Evolutionary conservation across 805 yeast genomes (phyloP), one percentile per base, ranked within the genome.

Genomic region (Metschnikowia arizonensis): DNA sequence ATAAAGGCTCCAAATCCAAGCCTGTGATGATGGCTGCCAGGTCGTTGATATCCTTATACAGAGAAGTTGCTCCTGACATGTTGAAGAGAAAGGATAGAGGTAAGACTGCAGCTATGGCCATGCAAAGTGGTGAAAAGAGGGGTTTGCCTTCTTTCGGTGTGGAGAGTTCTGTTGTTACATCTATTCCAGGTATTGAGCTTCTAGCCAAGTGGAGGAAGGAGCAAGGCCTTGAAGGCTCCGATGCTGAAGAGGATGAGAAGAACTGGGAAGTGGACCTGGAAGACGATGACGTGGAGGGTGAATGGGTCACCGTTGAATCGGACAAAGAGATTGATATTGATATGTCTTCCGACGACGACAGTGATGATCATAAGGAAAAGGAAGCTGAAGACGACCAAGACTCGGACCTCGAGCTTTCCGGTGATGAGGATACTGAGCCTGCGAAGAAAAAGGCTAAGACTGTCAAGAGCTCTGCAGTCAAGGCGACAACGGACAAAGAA

Each of bases 21-120:
- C 81, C 96, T 11, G 99, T 93, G 24, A 82, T 83, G 72, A 86
- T 84, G 81, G 99, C 98, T 39, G 97, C 99, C 1, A 80, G 95
- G 56, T 79, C 93, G 4, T 76, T 93, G 66, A 80, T 93, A 47
- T 70, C 93, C 0, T 72, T 93, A 44, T 93, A 87, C 66, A 79
- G 99, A 66, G 97, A 90, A 50, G 83, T 90, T 46, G 97, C 97
- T 2, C 99, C 99, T 5, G 96, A 91, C 52, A 87, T 93, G 97
- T 77, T 93, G 57, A 76, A 78, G 44, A 77, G 82, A 56, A 89
- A 88, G 61, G 98, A 93, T 62, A 79, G 99, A 63, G 99, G 99
- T 62, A 91, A 93, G 68, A 70, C 74, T 19, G 98, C 97, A 7
- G 75, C 95, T 14, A 84, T 90, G 80, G 93, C 80, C 47, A 52